phyloP scores from a whole-genome alignment of 2,329 filamentous ascomycete genomes.

The Calonectria naviculata region DNA sequence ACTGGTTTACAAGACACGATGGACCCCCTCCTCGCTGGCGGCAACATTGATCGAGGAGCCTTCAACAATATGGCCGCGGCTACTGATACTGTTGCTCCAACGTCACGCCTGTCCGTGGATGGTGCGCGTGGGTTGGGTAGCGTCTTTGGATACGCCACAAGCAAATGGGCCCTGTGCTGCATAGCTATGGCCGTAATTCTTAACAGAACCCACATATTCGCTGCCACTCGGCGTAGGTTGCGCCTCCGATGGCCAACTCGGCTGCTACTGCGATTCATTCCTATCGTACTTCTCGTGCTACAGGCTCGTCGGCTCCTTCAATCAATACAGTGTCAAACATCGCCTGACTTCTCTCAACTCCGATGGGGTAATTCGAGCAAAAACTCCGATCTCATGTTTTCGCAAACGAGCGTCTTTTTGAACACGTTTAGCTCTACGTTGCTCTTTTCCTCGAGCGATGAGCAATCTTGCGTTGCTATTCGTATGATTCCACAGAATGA shows the following conservation, averaged over 20 bases:
- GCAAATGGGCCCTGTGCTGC: conserved; percentile 91
- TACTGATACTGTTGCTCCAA: conserved; percentile 30
- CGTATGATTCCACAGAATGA: conserved; percentile 73
- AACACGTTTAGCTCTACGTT: conserved; percentile 78
- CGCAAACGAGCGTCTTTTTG: conserved; percentile 75
- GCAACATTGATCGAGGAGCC: conserved; percentile 16
- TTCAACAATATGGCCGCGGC: conserved; percentile 23
- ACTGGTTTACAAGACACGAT: conserved; percentile 44
- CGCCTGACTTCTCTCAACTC: conserved; percentile 74
- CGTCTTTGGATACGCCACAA: conserved; percentile 90
- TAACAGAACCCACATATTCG: conserved; percentile 94
- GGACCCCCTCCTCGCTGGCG: conserved; percentile 34
- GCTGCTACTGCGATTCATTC: conserved; percentile 75
- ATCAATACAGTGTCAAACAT: conserved; percentile 93
- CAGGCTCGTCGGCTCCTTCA: conserved; percentile 80
- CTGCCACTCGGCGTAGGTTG: conserved; percentile 85
- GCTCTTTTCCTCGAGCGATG: conserved; percentile 79
- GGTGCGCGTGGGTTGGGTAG: conserved; percentile 79
- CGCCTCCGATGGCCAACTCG: conserved; percentile 79
- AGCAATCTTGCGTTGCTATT: conserved; percentile 79
- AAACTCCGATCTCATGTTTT: conserved; percentile 75
- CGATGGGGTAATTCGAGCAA: conserved; percentile 77
- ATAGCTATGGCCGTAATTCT: conserved; percentile 87
- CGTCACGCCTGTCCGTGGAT: conserved; percentile 66
- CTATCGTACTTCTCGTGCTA: conserved; percentile 75